Evolutionary conservation across 176 grass and related monocot genomes (phyloP).

Genomic region (Cymbopogon citratus): DNA sequence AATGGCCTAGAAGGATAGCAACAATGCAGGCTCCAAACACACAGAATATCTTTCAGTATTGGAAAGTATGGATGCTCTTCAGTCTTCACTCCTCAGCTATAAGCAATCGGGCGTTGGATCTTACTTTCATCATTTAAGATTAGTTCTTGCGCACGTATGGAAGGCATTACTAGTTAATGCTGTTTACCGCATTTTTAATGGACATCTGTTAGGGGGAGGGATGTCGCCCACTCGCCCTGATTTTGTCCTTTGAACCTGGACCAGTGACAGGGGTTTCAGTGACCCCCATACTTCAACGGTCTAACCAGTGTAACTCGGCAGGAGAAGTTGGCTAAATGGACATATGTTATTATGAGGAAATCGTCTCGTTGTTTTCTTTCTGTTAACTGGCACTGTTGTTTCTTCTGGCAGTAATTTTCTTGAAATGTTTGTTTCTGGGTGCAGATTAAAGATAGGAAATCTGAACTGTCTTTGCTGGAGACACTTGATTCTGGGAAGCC

Average conservation of each 20-base stretch:
- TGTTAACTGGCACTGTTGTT: constrained; percentile 4
- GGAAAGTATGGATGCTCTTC: not conserved
- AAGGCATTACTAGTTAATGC: not conserved
- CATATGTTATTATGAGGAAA: constrained; percentile 10
- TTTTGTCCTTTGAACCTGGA: not conserved
- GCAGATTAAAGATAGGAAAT: constrained; percentile 82
- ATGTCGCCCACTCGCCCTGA: not conserved
- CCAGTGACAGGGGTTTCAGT: not conserved
- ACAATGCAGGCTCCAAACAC: not conserved
- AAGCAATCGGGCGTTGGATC: not conserved
- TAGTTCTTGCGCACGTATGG: not conserved
- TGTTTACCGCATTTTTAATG: constrained; percentile 10
- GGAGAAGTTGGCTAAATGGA: not conserved
- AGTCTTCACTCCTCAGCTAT: not conserved
- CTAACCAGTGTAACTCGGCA: not conserved
- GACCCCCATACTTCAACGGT: not conserved
- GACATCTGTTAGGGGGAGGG: not conserved
- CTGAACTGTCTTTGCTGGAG: constrained; percentile 73
- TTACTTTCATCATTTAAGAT: not conserved
- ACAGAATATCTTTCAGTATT: not conserved
- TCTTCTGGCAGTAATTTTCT: not conserved
- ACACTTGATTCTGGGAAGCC: constrained; percentile 83
- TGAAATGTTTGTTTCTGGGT: constrained; percentile 19
- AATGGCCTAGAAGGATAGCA: not conserved
- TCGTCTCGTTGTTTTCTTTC: not conserved